These are phyloP conservation scores for Aspergillus sp. DNA, from an alignment of 2,329 filamentous ascomycete genomes.

Conservation along the genomic window DNA sequence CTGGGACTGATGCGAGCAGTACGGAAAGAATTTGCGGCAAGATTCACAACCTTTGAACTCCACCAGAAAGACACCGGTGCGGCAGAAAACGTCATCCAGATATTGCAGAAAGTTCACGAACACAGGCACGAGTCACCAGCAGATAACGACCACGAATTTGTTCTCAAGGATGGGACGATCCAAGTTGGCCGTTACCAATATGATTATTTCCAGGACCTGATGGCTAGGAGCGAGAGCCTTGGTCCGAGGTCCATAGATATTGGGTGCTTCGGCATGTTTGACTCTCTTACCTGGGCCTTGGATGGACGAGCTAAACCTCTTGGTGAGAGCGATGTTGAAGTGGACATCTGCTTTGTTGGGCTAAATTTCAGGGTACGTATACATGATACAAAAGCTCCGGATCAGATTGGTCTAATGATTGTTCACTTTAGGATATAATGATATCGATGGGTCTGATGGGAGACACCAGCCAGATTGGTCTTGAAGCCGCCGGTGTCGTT, in stretches of 20 bases:
- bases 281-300: slow-evolving; percentile 9
- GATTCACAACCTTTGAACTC: slow-evolving; percentile 12
- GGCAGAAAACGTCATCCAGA: not conserved
- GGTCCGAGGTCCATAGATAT: slow-evolving; percentile 6
- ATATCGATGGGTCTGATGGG: slow-evolving; percentile 32
- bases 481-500: slow-evolving; percentile 34
- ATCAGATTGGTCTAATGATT: not conserved
- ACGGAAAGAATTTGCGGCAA: slow-evolving; percentile 7
- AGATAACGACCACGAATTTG: slow-evolving; percentile 14
- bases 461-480: slow-evolving; percentile 22
- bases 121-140: not conserved
- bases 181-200: slow-evolving; percentile 13
- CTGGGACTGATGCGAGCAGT: slow-evolving; percentile 12
- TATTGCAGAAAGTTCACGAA: slow-evolving; percentile 2
- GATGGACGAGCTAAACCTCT: not conserved
- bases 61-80: slow-evolving; percentile 7
- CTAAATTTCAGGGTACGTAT: slow-evolving; percentile 32
- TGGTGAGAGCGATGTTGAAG: slow-evolving; percentile 26
- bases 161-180: slow-evolving; percentile 5
- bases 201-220: not conserved
- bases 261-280: slow-evolving; percentile 6
- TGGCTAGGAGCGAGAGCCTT: not conserved
- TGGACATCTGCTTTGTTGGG: slow-evolving; percentile 34
- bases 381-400: no score
- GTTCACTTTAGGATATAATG: slow-evolving; percentile 25